Base-by-base conservation (phyloP, 352 stramenopile genomes). In the Ophiocytium majus region DNA sequence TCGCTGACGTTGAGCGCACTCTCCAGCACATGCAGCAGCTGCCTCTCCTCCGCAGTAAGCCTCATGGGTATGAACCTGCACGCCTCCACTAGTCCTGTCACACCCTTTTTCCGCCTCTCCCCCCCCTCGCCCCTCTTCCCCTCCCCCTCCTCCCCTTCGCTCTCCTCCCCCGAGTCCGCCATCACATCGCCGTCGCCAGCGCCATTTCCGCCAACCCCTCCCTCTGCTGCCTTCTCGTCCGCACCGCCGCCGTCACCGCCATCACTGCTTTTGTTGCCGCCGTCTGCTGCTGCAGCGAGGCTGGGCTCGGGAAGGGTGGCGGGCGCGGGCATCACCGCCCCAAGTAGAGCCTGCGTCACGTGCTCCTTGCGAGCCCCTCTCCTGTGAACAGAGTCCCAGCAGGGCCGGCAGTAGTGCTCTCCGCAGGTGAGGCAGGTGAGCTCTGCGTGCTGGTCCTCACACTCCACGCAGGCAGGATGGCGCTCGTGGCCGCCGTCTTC, bases 341-440 rank as follows among this genome's bases (percentile, higher is more conserved):
- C 87, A 0, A 63, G 74, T 63, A 85, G 82, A 71, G 49, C 82
- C 85, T 63, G 79, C 78, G 80, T 86, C 66, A 17, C 71, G 79
- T 87, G 91, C 87, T 80, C 80, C 31, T 90, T 83, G 0, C 92
- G 91, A 10, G 88, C 91, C 33, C 92, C 93, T 0, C 91, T 88
- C 76, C 88, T 91, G 86, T 96, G 92, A 85, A 95, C 91, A 9
- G 90, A 92, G 32, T 91, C 82, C 85, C 91, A 95, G 88, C 93
- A 96, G 0, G 94, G 88, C 31, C 90, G 88, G 79, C 93, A 96
- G 85, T 94, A 96, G 0, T 91, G 78, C 84, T 96, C 93, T 10
- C 90, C 86, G 81, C 93, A 96, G 37, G 90, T 89, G 10, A 91
- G 85, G 84, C 93, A 96, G 35, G 84, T 85, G 17, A 95, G 84